Evolutionary conservation across 2,329 filamentous ascomycete species (phyloP), one percentile per base, ranked within the genome.

Genomic region (Aurifilum marmelostoma): DNA sequence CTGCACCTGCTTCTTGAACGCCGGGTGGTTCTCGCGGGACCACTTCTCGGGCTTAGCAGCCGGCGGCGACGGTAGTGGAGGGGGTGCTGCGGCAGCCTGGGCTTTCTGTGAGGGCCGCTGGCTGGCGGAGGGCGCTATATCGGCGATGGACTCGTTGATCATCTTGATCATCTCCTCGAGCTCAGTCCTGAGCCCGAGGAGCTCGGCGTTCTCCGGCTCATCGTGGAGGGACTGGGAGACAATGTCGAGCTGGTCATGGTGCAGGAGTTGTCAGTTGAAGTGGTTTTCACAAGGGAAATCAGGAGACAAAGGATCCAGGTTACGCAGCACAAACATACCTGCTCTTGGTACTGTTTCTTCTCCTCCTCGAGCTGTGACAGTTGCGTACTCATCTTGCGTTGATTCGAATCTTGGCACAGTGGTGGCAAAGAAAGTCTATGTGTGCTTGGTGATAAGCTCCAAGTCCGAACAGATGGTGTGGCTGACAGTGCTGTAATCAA

Each of bases 161-260:
- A 94, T 87, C 78, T 87, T 85, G 80, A 98, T 91, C 80, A 93
- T 89, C 82, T 91, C 87, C 84, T 93, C 87, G 82, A 97, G 88
- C 85, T 97, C 93, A 78, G 87, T 83, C 81, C 91, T 90, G 78
- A 97, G 88, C 77, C 86, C 88, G 76, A 90, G 86, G 76, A 97
- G 89, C 80, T 95, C 93, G 75, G 83, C 84, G 80, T 93, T 95
- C 69, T 91, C 90, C 72, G 94, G 90, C 76, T 96, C 92, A 79
- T 92, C 89, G 79, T 91, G 89, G 68, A 97, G 88, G 73, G 92
- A 91, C 67, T 88, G 84, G 75, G 90, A 83, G 70, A 97, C 89
- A 50, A 92, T 89, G 76, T 94, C 92, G 77, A 97, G 88, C 91
- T 94, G 65, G 21, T 64, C 21, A 61, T 24, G 43, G 8, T n/a